Evolutionary conservation across 108 stramenopile genomes (phyloP).

Genomic region (Pseudonitzschia pungens): DNA sequence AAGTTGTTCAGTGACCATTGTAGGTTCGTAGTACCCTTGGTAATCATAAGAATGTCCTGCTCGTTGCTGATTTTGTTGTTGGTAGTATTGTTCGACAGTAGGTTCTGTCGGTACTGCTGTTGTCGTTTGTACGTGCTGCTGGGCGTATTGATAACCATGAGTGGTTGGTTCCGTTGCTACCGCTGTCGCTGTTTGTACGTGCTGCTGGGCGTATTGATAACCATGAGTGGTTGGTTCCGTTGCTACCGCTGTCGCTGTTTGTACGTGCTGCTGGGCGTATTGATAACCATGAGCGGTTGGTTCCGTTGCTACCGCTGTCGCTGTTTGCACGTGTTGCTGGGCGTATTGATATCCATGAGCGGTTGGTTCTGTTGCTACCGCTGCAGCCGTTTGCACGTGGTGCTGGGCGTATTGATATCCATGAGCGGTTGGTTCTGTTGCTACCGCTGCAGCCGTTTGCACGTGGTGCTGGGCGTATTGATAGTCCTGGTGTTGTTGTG

Average conservation of each 20-base stretch:
- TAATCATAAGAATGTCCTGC: neutral
- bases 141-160: neutral
- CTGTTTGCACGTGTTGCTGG: neutral
- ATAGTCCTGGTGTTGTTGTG: neutral
- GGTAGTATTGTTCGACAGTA: neutral
- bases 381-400: neutral
- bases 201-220: slow-evolving; percentile 1
- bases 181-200: neutral
- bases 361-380: slow-evolving; percentile 2
- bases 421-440: slow-evolving; percentile 2
- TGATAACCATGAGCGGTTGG: neutral
- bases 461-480: neutral
- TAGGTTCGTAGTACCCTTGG: neutral
- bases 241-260: neutral
- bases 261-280: neutral
- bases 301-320: slow-evolving; percentile 1
- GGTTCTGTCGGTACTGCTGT: slow-evolving; percentile 1
- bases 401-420: slow-evolving; percentile 1
- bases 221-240: neutral
- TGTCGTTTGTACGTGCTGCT: neutral
- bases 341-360: neutral
- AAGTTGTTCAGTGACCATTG: neutral
- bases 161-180: slow-evolving; percentile 3
- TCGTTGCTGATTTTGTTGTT: neutral
- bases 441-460: neutral